Base-by-base conservation (phyloP, 306 rosid species). In the Ammopiptanthus mongolicus region DNA sequence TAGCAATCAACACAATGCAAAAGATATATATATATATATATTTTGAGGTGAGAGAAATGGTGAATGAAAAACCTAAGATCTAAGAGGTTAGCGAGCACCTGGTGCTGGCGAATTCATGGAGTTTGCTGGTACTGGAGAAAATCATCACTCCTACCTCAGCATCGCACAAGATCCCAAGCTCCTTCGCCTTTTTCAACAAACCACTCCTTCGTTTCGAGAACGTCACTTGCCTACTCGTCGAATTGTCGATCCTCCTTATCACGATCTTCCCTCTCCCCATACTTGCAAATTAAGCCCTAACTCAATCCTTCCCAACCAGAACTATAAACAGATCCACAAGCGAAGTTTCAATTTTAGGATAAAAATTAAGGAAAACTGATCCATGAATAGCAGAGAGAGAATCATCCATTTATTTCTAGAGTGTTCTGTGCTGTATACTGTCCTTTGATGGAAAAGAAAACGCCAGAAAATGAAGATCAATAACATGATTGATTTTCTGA, bases 201-300 rank as follows among this genome's bases (percentile, higher is more conserved):
- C 98, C 97, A 28, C 74, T 93, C 80, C 98, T 84, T 41, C 98
- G 80, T 80, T 93, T 93, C 61, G 98, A 90, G 78, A 93, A 93
- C 59, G 96, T 90, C 65, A 93, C 98, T 75, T 93, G 98, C 85
- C 98, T 79, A 69, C 93, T 93, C 48, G 98, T 89, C 12, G 96
- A 93, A 81, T 91, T 91, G 72, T 93, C 98, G 73, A 93, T 93
- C 88, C 98, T 87, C 90, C 98, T 89, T 67, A 93, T 93, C 78
- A 86, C 96, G 80, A 93, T 93, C 93, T 93, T 93, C 17, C 98
- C 97, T 87, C 97, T 93, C 73, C 98, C 97, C 97, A 93, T 93
- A 22, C 4, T 5, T 13, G 2, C 39, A 37, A 23, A 11, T 18
- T 18, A 68, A 83, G 83, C 82, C 83, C 87, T 86, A 65, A 21